Base-by-base conservation (phyloP, 1,284 basidiomycete genomes). In the Xerocomus amazonicus region DNA sequence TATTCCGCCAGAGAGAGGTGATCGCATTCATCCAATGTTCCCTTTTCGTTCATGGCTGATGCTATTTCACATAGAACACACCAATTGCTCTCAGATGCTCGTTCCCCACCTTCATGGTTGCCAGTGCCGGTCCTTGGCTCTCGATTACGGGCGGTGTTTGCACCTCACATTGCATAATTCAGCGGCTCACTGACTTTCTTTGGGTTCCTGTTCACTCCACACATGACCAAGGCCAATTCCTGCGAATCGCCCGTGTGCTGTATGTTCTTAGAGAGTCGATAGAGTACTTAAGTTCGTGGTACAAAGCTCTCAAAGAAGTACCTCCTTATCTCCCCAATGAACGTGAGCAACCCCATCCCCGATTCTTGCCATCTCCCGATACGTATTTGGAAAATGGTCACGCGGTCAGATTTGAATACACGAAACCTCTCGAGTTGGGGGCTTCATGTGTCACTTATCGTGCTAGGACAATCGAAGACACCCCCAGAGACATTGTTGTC, bases 351-450 rank as follows among this genome's bases (percentile, higher is more conserved):
- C 14, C 12, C 13, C 55, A 59, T 40, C 23, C 45, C 6, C 29
- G 39, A 3, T 63, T 63, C 45, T 61, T 40, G 4, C 61, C 61
- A 4, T 51, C 54, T 12, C 50, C 59, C 1, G 3, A 45, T 1
- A 6, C 32, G 2, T 61, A 54, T 17, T 0, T 0, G 1, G 0
- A 23, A 9, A 3, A 13, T 0, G 9, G 6, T 29, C 1, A 0
- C 0, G 6, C 4, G 0, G 34, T 56, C 0, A 6, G 28, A 17
- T 63, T 60, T 26, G 0, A 0, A 10, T 62, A 60, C 36, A 9
- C 32, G 14, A 1, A 0, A 10, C 48, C 48, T 0, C 51, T 62
- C 4, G 38, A 60, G 37, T 3, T 5, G 1, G 4, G 32, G 9
- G 26, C 13, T 0, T 43, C 51, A 0, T 63, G 57, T 1, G 32